Evolutionary conservation across 2,329 filamentous ascomycete species (phyloP).

Genomic region (Stagonosporopsis vannaccii): DNA sequence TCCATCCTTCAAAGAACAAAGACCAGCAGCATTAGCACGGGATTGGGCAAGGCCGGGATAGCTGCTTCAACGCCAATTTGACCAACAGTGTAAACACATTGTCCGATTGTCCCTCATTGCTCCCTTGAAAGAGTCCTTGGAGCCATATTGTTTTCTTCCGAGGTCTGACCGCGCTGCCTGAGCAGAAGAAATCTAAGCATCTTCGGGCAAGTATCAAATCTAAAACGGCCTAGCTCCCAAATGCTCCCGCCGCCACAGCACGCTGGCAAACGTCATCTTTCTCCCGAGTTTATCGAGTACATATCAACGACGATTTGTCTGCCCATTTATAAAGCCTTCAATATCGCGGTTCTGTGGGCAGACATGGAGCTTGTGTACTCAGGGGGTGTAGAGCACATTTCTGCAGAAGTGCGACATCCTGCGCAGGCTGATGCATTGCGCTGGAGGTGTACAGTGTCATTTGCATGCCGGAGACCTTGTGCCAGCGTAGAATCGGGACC

Average conservation of each 20-base stretch:
- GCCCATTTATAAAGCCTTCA: neutral
- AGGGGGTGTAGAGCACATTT: neutral
- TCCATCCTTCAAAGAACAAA: constrained; percentile 5
- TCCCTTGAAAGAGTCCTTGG: neutral
- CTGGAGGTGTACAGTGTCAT: neutral
- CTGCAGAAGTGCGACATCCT: neutral
- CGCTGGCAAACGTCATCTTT: constrained; percentile 9
- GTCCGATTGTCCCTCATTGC: neutral
- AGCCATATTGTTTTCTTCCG: neutral
- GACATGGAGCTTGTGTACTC: neutral
- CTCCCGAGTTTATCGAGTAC: neutral
- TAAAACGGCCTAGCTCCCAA: neutral
- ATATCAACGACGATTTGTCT: neutral
- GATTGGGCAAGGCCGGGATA: neutral
- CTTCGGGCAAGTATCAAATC: neutral
- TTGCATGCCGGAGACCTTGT: neutral
- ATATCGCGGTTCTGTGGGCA: neutral
- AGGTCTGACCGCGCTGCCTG: constrained; percentile 13
- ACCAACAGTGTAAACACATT: neutral
- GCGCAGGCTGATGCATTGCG: neutral
- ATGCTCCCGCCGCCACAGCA: constrained; percentile 5
- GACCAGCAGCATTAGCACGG: neutral
- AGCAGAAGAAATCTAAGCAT: constrained; percentile 3
- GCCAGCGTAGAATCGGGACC: constrained; percentile 6
- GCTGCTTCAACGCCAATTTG: neutral